Percentiles rank a stretch among this genome's conserved stretches.
Conservation (phyloP, 176 grass and related monocot species). For the Neostapfia colusana region DNA sequence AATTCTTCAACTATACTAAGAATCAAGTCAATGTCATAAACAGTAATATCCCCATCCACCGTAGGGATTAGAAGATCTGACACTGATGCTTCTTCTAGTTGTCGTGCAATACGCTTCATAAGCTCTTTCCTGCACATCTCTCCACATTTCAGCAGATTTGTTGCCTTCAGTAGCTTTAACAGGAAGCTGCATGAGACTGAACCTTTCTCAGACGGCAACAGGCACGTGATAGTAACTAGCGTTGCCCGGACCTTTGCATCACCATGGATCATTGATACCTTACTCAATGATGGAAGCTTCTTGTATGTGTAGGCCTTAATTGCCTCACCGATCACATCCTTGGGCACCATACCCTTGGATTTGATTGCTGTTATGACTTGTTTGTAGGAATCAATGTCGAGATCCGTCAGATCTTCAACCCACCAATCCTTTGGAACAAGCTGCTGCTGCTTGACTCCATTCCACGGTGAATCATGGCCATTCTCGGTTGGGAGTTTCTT, state of each 20-base stretch:
- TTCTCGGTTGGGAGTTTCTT: constrained; percentile 78
- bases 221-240: constrained; percentile 78
- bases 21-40: constrained; percentile 87
- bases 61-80: constrained; percentile 87
- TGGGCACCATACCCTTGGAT: constrained; percentile 57
- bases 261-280: constrained; percentile 72
- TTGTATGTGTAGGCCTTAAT: constrained; percentile 92
- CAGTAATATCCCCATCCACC: constrained; percentile 57
- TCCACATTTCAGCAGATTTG: constrained; percentile 61
- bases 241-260: constrained; percentile 68
- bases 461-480: constrained; percentile 62
- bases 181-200: constrained; percentile 95
- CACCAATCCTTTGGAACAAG: constrained; percentile 94
- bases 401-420: constrained; percentile 82
- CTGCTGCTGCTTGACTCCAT: constrained; percentile 66
- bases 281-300: constrained; percentile 67
- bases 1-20: constrained; percentile 87
- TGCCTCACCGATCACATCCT: constrained; percentile 76
- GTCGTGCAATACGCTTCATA: constrained; percentile 78
- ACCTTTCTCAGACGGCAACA: constrained; percentile 80
- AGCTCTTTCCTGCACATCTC: constrained; percentile 82
- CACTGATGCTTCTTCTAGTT: constrained; percentile 79
- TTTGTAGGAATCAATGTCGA: constrained; percentile 78
- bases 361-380: constrained; percentile 75
- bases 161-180: constrained; percentile 80